A percentile compares a stretch with the other conserved stretches of the same genome.
phyloP scores from a whole-genome alignment of 257 asterid species.

The Solanum chilense region DNA sequence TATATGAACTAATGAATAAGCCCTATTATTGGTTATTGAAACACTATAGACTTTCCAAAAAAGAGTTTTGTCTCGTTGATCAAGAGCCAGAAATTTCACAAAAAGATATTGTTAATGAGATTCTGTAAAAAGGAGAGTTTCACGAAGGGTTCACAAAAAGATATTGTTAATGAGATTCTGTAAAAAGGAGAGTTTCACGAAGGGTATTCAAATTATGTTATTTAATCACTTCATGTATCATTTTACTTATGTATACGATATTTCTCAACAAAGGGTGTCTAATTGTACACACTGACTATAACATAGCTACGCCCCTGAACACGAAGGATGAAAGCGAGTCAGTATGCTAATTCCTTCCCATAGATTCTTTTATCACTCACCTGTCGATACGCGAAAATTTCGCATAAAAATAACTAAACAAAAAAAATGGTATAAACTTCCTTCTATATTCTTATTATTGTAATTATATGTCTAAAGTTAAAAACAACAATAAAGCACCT shows the following conservation, averaged over 20 bases:
- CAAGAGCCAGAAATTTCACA: no score
- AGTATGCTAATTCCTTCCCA: background rate
- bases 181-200: no score
- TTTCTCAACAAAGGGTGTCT: fast-evolving
- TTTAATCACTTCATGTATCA: no score
- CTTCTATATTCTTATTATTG: background rate
- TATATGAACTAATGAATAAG: background rate
- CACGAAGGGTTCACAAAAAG: no score
- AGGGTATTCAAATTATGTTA: no score
- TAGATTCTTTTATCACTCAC: background rate
- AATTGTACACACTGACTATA: no score
- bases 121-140: no score
- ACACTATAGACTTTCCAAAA: background rate
- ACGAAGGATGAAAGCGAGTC: background rate
- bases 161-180: no score
- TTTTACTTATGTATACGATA: no score
- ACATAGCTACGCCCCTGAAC: background rate
- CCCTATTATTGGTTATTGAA: background rate
- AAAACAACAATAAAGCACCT: background rate
- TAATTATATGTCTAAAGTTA: background rate
- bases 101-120: no score
- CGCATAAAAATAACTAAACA: background rate
- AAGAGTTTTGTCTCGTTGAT: background rate
- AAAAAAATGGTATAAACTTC: background rate
- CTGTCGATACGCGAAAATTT: background rate